Base-by-base conservation (phyloP, 2,329 filamentous ascomycete species). In the Arthrobotrys entomopaga region DNA sequence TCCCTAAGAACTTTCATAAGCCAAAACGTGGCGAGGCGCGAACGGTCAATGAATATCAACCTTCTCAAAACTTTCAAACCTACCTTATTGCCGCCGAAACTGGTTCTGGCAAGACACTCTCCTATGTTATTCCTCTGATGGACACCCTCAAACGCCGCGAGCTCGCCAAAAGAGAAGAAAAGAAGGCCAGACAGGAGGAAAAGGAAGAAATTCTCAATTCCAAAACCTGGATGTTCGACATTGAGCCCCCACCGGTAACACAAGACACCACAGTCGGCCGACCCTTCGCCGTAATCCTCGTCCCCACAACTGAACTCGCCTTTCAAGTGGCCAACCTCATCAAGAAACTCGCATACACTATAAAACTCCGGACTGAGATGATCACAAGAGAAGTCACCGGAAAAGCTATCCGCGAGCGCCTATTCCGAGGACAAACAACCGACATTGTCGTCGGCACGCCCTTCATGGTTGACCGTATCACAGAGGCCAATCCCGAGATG, bases 61-160 rank as follows among this genome's bases (percentile, higher is more conserved):
- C 53, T 16, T 42, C 22, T 15, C 40, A 66, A 53, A 34, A 24
- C 16, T 67, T 87, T 79, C 83, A 88, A 63, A 85, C 88, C 60
- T 97, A 92, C 80, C 85, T 99, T 11, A 85, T 99, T 57, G 95
- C 95, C 2, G 95, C 95, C 10, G 95, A 99, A 84, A 99, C 95
- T 0, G 95, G 95, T 11, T 98, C 95, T 0, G 95, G 95, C 73
- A 99, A 99, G 84, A 99, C 95, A 0, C 84, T 99, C 75, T 92
- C 95, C 7, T 99, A 99, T 80, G 84, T 98, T 3, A 82, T 97
- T 3, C 96, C 95, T 0, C 86, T 90, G 15, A 85, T 99, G 60
- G 89, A 99, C 82, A 91, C 91, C 7, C 82, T 99, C 78, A 99
- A 99, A 83, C 84, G 87, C 38, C 88, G 88, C 4, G 91, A 94